phyloP scores from a whole-genome alignment of 441 rosid genomes.

The Mallotus repandus region DNA sequence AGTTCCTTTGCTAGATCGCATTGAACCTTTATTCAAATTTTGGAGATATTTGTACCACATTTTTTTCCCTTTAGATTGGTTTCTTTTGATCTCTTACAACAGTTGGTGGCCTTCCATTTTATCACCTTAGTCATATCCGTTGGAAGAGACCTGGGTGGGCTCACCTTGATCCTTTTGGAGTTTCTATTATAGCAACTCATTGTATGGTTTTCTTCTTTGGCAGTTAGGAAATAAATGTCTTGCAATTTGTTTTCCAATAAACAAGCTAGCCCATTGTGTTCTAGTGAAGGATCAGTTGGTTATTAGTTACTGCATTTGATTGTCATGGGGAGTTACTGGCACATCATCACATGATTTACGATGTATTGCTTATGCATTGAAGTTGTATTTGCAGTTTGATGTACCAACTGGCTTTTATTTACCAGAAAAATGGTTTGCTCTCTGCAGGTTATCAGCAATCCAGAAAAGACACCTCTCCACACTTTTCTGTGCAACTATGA shows the following conservation, averaged over 20 bases:
- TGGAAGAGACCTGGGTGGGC: background rate
- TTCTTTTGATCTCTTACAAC: background rate
- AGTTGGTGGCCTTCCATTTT: background rate
- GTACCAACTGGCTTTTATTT: conserved; percentile 24
- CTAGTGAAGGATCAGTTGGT: conserved; percentile 1
- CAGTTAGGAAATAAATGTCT: background rate
- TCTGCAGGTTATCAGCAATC: conserved; percentile 92
- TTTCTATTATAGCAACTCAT: background rate
- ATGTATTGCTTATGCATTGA: background rate
- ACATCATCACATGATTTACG: background rate
- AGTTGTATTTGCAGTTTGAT: conserved; percentile 8
- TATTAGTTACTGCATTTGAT: background rate
- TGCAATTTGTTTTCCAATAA: background rate
- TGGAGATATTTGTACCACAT: background rate
- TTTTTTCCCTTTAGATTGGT: background rate
- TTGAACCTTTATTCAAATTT: background rate
- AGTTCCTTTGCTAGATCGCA: conserved; percentile 11
- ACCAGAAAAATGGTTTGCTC: conserved; percentile 21
- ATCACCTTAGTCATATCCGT: background rate
- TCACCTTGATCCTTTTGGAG: background rate
- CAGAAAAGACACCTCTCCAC: conserved; percentile 96
- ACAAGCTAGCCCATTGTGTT: background rate
- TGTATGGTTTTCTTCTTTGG: background rate
- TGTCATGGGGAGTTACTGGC: background rate
- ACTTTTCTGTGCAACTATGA: conserved; percentile 93